These are phyloP conservation scores for Chenopodium album DNA, from an alignment of 148 eudicot species.

Conservation along the genomic window DNA sequence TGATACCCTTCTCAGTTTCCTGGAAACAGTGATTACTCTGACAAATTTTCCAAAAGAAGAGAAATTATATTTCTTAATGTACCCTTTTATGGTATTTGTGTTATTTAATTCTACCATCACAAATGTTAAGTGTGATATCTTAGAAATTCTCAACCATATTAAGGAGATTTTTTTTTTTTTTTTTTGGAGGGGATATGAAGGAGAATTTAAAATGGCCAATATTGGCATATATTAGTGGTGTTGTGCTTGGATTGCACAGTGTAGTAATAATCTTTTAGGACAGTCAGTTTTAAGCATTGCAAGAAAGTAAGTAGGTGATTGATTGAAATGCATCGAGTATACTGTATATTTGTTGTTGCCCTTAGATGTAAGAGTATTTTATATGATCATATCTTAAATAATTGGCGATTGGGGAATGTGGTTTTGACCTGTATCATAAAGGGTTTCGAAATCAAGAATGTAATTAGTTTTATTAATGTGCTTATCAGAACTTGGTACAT, in stretches of 20 bases:
- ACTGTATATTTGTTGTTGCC: not conserved
- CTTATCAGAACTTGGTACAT: constrained; percentile 14
- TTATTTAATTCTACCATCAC: too few species aligned
- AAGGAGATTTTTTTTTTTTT: not conserved
- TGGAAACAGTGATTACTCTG: not conserved
- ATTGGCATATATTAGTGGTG: not conserved
- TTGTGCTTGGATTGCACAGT: not conserved
- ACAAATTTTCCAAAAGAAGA: not conserved
- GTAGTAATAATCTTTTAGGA: not conserved
- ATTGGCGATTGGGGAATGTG: not conserved
- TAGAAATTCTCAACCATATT: not conserved
- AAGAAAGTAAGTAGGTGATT: not conserved
- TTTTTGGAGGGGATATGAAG: not conserved
- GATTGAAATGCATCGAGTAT: constrained; percentile 2
- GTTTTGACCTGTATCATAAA: not conserved
- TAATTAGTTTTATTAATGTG: not conserved
- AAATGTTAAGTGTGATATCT: not conserved
- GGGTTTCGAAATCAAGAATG: not conserved
- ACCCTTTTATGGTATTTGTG: too few species aligned
- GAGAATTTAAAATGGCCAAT: not conserved
- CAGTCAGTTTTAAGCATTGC: constrained; percentile 1
- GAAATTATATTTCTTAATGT: not conserved
- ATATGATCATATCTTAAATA: not conserved
- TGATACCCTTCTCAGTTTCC: not conserved
- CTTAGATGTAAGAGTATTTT: not conserved